Percentiles rank a stretch among this genome's conserved stretches.
Evolutionary conservation across 768 basidiomycete genomes (phyloP).

Genomic region (Lentinus brumalis): DNA sequence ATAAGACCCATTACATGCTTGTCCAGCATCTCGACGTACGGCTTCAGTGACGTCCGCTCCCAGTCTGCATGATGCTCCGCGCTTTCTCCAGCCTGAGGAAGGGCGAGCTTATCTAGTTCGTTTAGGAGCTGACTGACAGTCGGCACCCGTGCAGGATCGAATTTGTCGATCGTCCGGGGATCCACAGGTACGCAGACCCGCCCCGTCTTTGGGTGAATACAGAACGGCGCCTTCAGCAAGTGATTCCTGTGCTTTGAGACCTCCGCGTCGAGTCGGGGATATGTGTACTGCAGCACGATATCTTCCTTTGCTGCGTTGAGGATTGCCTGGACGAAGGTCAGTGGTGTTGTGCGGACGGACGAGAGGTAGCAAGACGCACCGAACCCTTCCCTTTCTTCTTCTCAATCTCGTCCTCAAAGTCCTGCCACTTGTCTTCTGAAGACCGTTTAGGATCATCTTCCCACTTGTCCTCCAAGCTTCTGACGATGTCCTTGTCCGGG

Average conservation of each 20-base stretch:
- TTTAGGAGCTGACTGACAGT: conserved; percentile 81
- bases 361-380: not conserved
- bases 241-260: conserved; percentile 98
- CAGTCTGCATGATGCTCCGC: conserved; percentile 59
- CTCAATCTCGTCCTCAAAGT: conserved; percentile 45
- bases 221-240: conserved; percentile 96
- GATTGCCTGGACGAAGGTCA: conserved; percentile 24
- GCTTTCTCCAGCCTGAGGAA: not conserved
- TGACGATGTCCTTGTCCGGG: conserved; percentile 58
- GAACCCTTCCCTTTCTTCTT: conserved; percentile 16
- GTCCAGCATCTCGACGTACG: conserved; percentile 90
- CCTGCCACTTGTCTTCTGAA: conserved; percentile 76
- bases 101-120: conserved; percentile 61
- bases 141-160: conserved; percentile 85
- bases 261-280: conserved; percentile 94
- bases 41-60: conserved; percentile 84
- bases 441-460: conserved; percentile 47
- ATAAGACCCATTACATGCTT: conserved; percentile 61
- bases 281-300: conserved; percentile 89
- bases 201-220: conserved; percentile 95
- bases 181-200: conserved; percentile 94
- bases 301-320: conserved; percentile 71
- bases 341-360: not conserved
- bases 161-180: conserved; percentile 69
- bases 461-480: conserved; percentile 62